Evolutionary conservation across 2,329 filamentous ascomycete genomes (phyloP).

Genomic region (Exophiala sp.): DNA sequence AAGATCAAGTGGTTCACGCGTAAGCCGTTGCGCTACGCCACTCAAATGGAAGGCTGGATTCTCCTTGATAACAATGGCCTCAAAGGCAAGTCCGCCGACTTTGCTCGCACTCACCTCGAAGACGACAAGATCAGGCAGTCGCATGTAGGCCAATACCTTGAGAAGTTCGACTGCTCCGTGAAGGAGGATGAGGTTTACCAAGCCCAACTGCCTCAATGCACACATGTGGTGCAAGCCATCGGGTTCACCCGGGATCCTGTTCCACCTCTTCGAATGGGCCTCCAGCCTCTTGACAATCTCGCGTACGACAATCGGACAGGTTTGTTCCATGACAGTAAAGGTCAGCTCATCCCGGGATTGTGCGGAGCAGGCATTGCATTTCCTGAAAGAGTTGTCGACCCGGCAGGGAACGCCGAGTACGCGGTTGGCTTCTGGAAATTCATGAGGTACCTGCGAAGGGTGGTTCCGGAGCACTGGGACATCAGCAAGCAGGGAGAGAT

Average conservation of each 20-base stretch:
- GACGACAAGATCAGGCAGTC: slow-evolving; percentile 46
- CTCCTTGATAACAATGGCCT: slow-evolving; percentile 63
- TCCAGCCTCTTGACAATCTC: slow-evolving; percentile 30
- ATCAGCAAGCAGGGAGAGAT: not conserved
- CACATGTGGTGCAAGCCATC: slow-evolving; percentile 57
- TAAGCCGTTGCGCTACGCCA: slow-evolving; percentile 58
- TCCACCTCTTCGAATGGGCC: slow-evolving; percentile 44
- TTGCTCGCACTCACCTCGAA: slow-evolving; percentile 58
- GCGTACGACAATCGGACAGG: slow-evolving; percentile 40
- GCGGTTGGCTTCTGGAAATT: slow-evolving; percentile 65
- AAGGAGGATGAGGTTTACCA: slow-evolving; percentile 42
- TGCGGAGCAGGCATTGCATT: slow-evolving; percentile 64
- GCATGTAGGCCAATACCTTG: slow-evolving; percentile 46
- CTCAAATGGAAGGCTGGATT: slow-evolving; percentile 60
- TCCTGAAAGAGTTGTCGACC: slow-evolving; percentile 59
- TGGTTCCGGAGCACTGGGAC: slow-evolving; percentile 47
- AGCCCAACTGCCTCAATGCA: slow-evolving; percentile 52
- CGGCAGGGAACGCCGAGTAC: slow-evolving; percentile 58
- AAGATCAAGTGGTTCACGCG: slow-evolving; percentile 61
- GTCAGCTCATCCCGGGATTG: slow-evolving; percentile 48
- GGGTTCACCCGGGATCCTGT: slow-evolving; percentile 54
- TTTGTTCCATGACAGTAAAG: slow-evolving; percentile 46
- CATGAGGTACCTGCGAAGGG: slow-evolving; percentile 59
- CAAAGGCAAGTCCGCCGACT: slow-evolving; percentile 59
- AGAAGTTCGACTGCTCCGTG: slow-evolving; percentile 45